phyloP scores from a whole-genome alignment of 768 basidiomycete species.

The Lyophyllum shimeji region DNA sequence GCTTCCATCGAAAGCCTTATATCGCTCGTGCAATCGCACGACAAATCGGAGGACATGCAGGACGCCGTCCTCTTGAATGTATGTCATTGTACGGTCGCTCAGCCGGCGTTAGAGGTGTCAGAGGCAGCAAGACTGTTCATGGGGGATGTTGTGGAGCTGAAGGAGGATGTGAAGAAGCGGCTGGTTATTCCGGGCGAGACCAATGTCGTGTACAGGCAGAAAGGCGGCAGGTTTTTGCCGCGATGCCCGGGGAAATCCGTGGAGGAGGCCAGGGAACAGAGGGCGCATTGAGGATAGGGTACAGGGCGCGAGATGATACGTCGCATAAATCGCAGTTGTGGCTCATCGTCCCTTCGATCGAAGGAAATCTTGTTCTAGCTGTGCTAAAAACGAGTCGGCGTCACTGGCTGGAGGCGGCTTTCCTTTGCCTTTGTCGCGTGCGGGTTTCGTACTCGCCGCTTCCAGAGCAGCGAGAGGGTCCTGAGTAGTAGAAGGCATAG shows the following conservation, averaged over 20 bases:
- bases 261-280: conserved; percentile 27
- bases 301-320: no score
- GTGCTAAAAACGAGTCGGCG: conserved; percentile 67
- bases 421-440: conserved; percentile 22
- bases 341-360: conserved; percentile 26
- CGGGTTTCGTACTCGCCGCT: conserved; percentile 24
- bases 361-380: conserved; percentile 62
- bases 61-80: conserved; percentile 42
- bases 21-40: conserved; percentile 34
- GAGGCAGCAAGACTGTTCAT: conserved; percentile 42
- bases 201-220: conserved; percentile 44
- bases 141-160: conserved; percentile 43
- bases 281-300: background rate
- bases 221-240: conserved; percentile 41
- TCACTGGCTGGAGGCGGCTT: conserved; percentile 24
- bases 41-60: conserved; percentile 6
- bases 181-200: conserved; percentile 33
- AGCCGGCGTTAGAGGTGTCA: conserved; percentile 47
- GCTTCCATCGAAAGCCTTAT: conserved; percentile 41
- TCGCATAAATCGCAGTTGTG: background rate
- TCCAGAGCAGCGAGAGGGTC: conserved; percentile 59
- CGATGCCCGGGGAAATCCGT: conserved; percentile 50
- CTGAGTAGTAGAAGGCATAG: conserved; percentile 14
- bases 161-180: conserved; percentile 32
- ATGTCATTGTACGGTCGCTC: conserved; percentile 46